Evolutionary conservation across 2,329 filamentous ascomycete genomes (phyloP).

Genomic region (Exserohilum turcica): DNA sequence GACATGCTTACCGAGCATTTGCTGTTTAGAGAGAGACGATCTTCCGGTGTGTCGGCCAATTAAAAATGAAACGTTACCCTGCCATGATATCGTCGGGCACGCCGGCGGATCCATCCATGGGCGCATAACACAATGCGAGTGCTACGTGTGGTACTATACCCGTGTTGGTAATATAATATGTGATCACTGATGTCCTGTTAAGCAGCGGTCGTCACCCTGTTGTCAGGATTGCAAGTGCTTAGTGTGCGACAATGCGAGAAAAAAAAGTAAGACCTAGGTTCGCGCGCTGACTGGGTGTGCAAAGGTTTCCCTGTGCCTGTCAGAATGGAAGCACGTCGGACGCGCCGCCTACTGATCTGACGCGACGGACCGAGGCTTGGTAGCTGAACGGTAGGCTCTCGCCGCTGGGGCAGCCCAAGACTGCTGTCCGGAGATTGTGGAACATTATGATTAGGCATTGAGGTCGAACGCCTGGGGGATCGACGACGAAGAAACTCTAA

Average conservation of each 20-base stretch:
- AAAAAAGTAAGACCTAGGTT: not conserved
- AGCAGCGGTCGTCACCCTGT: not conserved
- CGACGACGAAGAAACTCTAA: conserved; percentile 6
- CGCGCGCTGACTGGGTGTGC: not conserved
- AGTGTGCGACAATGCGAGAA: not conserved
- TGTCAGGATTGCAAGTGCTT: not conserved
- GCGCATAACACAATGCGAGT: not conserved
- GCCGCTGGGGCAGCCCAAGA: not conserved
- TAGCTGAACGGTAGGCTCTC: not conserved
- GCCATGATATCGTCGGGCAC: not conserved
- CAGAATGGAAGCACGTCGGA: not conserved
- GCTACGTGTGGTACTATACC: not conserved
- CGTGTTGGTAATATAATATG: conserved; percentile 1
- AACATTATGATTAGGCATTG: not conserved
- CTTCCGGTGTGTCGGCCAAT: not conserved
- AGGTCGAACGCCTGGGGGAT: conserved; percentile 12
- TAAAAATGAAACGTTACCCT: conserved; percentile 1
- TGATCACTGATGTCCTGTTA: not conserved
- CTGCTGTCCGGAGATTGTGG: conserved; percentile 3
- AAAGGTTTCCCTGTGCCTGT: not conserved
- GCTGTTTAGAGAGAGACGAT: not conserved
- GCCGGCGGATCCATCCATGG: not conserved
- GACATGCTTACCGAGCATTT: not conserved
- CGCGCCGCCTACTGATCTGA: not conserved
- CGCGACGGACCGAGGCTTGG: not conserved